Percentiles rank a stretch among this genome's conserved stretches.
Conservation (phyloP, 1,139 yeast genomes). For the Suhomyces panamericanus region DNA sequence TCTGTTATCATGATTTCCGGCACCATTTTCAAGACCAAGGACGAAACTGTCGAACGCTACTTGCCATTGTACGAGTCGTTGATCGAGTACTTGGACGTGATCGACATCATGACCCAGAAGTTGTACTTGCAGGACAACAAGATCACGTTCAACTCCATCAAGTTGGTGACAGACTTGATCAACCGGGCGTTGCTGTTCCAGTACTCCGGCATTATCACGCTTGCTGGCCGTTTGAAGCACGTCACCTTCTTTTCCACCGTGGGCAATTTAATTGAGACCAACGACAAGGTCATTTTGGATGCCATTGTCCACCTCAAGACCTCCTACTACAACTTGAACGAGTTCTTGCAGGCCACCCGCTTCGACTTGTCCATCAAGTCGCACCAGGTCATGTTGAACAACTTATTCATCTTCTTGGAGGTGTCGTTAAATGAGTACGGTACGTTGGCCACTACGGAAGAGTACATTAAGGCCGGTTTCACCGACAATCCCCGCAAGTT, state of each 20-base stretch:
- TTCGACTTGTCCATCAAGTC: constrained; percentile 43
- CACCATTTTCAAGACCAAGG: constrained; percentile 38
- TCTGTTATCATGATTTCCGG: constrained; percentile 48
- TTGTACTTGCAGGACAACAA: constrained; percentile 47
- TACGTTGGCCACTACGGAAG: constrained; percentile 46
- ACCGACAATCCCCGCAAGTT: constrained; percentile 45
- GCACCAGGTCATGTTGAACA: constrained; percentile 46
- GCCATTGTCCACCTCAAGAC: constrained; percentile 35
- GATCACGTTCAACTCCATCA: constrained; percentile 45
- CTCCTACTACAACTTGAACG: constrained; percentile 41
- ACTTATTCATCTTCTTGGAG: constrained; percentile 42
- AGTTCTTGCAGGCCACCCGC: constrained; percentile 35
- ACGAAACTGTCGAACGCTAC: constrained; percentile 36
- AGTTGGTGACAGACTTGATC: constrained; percentile 48
- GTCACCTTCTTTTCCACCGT: constrained; percentile 46
- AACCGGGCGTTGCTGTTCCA: constrained; percentile 42
- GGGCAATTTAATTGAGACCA: constrained; percentile 42
- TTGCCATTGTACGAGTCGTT: constrained; percentile 45
- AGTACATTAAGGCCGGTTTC: constrained; percentile 49
- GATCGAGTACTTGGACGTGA: constrained; percentile 43
- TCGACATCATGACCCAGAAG: constrained; percentile 44
- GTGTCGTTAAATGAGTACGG: constrained; percentile 48
- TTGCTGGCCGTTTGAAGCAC: constrained; percentile 47
- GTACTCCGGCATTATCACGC: constrained; percentile 42
- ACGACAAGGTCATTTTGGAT: constrained; percentile 36